A percentile compares a stretch with the other conserved stretches of the same genome.
Conservation (phyloP, 306 rosid genomes). For the Castanea mollissima region DNA sequence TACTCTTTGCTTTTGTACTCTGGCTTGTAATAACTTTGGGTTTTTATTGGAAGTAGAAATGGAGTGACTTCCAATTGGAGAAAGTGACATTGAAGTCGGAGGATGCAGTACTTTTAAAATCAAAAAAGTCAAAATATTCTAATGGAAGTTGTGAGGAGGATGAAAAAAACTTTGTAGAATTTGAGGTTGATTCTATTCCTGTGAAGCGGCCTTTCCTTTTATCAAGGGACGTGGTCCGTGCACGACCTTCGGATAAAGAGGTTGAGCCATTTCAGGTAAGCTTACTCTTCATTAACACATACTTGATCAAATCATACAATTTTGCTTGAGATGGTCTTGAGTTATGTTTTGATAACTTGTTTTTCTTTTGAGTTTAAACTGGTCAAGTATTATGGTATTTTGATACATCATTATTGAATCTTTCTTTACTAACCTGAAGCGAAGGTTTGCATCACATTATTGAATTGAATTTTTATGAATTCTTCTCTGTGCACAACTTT, state of each 20-base stretch:
- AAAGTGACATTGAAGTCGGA: constrained; percentile 10
- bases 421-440: no score
- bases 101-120: not conserved
- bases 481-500: no score
- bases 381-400: no score
- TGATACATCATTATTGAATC: no score
- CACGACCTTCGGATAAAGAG: not conserved
- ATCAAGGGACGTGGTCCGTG: constrained; percentile 28
- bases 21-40: not conserved
- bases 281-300: no score
- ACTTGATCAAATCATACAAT: no score
- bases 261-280: constrained; percentile 23
- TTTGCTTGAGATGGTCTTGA: no score
- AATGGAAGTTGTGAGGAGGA: not conserved
- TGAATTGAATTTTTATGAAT: no score
- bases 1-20: not conserved
- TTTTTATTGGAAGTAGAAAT: not conserved
- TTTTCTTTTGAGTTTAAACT: no score
- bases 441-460: no score
- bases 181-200: constrained; percentile 21
- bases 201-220: constrained; percentile 21
- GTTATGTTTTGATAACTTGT: no score
- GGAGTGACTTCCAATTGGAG: not conserved
- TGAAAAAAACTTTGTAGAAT: constrained; percentile 12
- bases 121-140: not conserved